A percentile compares a stretch with the other conserved stretches of the same genome.
Evolutionary conservation across 129 eudicot species (phyloP).

Genomic region (Chrysanthemum seticuspe): DNA sequence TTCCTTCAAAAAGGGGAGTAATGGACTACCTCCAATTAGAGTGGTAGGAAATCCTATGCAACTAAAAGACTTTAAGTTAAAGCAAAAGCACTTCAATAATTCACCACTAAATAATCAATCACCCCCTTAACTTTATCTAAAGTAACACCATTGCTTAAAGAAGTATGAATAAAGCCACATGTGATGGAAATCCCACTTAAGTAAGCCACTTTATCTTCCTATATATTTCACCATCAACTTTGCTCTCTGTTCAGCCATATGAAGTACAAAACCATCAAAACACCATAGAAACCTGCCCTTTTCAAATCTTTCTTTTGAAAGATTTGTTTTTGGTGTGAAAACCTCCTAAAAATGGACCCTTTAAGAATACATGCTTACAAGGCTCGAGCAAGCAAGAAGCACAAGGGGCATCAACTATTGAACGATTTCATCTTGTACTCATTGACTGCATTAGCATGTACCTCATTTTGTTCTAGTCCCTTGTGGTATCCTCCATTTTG

Average conservation of each 20-base stretch:
- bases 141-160: constrained; percentile 35
- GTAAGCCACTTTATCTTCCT: constrained; percentile 29
- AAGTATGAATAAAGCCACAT: constrained; percentile 29
- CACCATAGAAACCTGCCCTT: neutral
- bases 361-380: constrained; percentile 32
- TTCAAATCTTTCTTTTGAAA: constrained; percentile 28
- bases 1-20: constrained; percentile 22
- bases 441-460: constrained; percentile 45
- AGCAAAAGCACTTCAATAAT: constrained; percentile 42
- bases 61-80: constrained; percentile 30
- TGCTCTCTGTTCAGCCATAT: constrained; percentile 44
- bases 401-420: constrained; percentile 45
- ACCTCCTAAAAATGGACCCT: constrained; percentile 32
- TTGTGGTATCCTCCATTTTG: constrained; percentile 57
- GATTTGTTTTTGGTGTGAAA: constrained; percentile 2
- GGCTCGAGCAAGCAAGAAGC: constrained; percentile 37
- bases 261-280: constrained; percentile 11
- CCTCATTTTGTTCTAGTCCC: constrained; percentile 55
- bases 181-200: constrained; percentile 36
- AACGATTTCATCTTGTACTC: constrained; percentile 46
- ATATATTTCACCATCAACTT: constrained; percentile 36
- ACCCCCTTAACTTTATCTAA: constrained; percentile 38
- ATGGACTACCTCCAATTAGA: constrained; percentile 35
- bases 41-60: constrained; percentile 32
- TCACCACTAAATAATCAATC: constrained; percentile 40